Conservation (phyloP, 352 stramenopile species). For the Globisporangium splendens region DNA sequence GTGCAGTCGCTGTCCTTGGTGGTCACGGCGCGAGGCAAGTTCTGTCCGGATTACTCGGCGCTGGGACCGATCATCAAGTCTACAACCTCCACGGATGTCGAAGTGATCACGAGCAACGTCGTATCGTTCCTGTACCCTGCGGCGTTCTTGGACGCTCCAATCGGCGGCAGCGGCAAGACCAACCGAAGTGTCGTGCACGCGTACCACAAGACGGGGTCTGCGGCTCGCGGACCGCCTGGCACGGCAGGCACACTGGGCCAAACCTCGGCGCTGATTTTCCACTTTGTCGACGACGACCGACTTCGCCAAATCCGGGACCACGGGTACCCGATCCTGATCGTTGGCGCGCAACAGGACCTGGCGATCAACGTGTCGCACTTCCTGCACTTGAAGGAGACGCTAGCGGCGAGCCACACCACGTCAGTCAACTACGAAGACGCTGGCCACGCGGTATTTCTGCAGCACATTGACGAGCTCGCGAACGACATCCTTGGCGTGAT, state of each 20-base stretch:
- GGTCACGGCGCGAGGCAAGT: slow-evolving; percentile 26
- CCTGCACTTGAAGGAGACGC: too few relatives aligned
- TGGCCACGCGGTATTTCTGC: slow-evolving; percentile 37
- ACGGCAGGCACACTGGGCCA: slow-evolving; percentile 19
- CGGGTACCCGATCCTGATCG: background rate
- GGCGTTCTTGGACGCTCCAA: background rate
- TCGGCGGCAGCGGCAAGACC: background rate
- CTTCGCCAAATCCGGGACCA: slow-evolving; percentile 27
- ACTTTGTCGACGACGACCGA: slow-evolving; percentile 38
- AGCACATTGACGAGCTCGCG: slow-evolving; percentile 39
- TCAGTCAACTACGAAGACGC: slow-evolving; percentile 36
- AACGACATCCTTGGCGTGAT: slow-evolving; percentile 29
- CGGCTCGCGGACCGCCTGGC: background rate
- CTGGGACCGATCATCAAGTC: background rate
- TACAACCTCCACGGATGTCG: background rate
- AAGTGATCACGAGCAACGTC: background rate
- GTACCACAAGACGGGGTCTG: background rate
- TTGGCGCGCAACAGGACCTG: too few relatives aligned
- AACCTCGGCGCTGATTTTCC: slow-evolving; percentile 26
- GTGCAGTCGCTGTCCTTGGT: slow-evolving; percentile 43
- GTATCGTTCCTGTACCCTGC: slow-evolving; percentile 2
- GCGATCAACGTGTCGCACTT: too few relatives aligned
- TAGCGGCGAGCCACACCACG: slow-evolving; percentile 11
- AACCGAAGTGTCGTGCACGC: background rate
- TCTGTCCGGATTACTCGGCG: slow-evolving; percentile 1